Evolutionary conservation across 805 yeast genomes (phyloP), one percentile per base, ranked within the genome.

Genomic region (Myxozyma monticola): DNA sequence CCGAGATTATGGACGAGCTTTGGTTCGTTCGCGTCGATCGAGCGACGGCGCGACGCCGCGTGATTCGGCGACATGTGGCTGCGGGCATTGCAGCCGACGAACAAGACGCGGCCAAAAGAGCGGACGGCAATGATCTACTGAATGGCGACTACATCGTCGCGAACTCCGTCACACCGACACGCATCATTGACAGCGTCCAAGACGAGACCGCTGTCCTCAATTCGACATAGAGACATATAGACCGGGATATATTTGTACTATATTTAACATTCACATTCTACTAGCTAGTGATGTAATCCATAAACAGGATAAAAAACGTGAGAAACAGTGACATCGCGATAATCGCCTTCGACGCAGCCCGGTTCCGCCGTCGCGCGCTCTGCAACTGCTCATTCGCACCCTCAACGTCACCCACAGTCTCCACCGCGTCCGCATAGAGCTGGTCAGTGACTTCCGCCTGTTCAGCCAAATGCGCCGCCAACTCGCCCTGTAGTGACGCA

Each of bases 401-500:
- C 18, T 71, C 69, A 20, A 89, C 79, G 55, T 89, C 88, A 5
- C 74, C 60, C 47, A 80, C 78, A 1, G 87, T 79, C 54, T 80
- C 80, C 53, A 80, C 81, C 53, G 86, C 90, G 53, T 82, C 82
- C 51, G 82, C 84, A 41, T 81, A 66, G 55, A 89, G 71, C 34
- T 74, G 71, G 42, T 77, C 74, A 14, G 89, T 84, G 64, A 79
- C 82, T 45, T 84, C 84, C 4, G 84, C 80, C 67, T 89, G 97
- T 1, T 79, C 66, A 21, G 79, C 78, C 41, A 89, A 71, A 64
- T 90, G 95, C 47, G 82, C 72, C 10, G 87, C 76, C 46, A 89
- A 72, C 62, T 87, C 93, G 21, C 82, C 74, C 62, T 89, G 91
- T 54, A 90, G 67, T 47, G 82, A 78, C 0, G 89, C 77, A 37